Conservation (phyloP, 108 stramenopile species). For the Cafeteria roenbergensis region DNA sequence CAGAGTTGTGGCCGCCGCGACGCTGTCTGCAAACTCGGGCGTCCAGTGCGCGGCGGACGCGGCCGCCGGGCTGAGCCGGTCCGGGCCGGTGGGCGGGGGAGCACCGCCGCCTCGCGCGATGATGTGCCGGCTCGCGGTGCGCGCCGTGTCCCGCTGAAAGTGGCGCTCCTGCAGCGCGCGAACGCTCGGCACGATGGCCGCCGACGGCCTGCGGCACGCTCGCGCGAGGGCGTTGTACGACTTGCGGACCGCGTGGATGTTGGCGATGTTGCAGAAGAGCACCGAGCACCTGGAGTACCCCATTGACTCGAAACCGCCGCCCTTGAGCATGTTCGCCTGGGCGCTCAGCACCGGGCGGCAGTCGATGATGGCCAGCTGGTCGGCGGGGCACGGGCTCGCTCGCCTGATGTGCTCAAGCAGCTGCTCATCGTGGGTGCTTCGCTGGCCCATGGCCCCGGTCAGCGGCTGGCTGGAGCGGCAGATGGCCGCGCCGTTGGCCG, state of each 20-base stretch:
- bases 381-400: not conserved
- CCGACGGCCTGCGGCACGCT: too few species aligned
- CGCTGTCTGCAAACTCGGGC: too few species aligned
- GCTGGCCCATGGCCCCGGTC: not conserved
- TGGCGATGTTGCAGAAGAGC: not conserved
- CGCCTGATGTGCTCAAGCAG: not conserved
- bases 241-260: constrained; percentile 2
- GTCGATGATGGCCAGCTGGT: not conserved
- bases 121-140: too few species aligned
- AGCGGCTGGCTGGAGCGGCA: not conserved
- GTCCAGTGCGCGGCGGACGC: too few species aligned
- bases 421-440: not conserved
- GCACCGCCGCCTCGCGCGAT: too few species aligned
- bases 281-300: not conserved
- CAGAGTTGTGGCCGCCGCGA: too few species aligned
- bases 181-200: too few species aligned
- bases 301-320: not conserved
- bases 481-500: not conserved
- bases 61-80: too few species aligned
- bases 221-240: not conserved
- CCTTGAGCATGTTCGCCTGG: not conserved
- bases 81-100: too few species aligned
- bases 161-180: too few species aligned
- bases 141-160: too few species aligned
- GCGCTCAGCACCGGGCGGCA: not conserved